These are phyloP conservation scores for Penicillium bialowiezense DNA, from an alignment of 495 filamentous ascomycete genomes.

Conservation along the genomic window DNA sequence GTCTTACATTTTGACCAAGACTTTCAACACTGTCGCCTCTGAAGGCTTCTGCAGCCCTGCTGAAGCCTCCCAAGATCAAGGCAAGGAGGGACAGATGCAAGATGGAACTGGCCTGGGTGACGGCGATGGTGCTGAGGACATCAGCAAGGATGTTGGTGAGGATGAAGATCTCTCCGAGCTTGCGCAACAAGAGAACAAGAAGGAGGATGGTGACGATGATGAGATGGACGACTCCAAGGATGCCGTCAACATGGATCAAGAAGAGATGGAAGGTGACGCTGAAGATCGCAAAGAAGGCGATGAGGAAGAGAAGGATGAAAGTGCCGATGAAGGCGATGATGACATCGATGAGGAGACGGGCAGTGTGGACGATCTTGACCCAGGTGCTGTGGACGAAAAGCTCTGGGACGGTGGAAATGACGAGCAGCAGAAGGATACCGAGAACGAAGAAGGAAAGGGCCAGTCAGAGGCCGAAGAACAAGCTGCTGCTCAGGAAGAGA, in stretches of 20 bases:
- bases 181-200: conserved; percentile 70
- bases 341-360: conserved; percentile 86
- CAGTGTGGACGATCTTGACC: conserved; percentile 83
- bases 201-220: conserved; percentile 63
- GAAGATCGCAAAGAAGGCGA: conserved; percentile 57
- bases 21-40: conserved; percentile 69
- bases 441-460: conserved; percentile 68
- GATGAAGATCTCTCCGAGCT: conserved; percentile 93
- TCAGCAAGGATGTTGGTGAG: conserved; percentile 90
- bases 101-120: conserved; percentile 95
- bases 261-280: conserved; percentile 61
- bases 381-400: conserved; percentile 91
- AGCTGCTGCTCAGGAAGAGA: conserved; percentile 56
- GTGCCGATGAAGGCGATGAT: conserved; percentile 53
- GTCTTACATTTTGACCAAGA: conserved; percentile 67
- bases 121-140: conserved; percentile 91
- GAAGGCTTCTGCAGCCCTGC: conserved; percentile 89
- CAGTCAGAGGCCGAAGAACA: conserved; percentile 62
- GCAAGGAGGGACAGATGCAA: conserved; percentile 74
- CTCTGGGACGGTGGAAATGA: conserved; percentile 88
- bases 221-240: conserved; percentile 69
- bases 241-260: conserved; percentile 92
- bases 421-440: conserved; percentile 76
- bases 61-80: conserved; percentile 67
- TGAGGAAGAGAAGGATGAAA: conserved; percentile 57